phyloP scores from a whole-genome alignment of 352 stramenopile species.

The Nothophytophthora sp. region DNA sequence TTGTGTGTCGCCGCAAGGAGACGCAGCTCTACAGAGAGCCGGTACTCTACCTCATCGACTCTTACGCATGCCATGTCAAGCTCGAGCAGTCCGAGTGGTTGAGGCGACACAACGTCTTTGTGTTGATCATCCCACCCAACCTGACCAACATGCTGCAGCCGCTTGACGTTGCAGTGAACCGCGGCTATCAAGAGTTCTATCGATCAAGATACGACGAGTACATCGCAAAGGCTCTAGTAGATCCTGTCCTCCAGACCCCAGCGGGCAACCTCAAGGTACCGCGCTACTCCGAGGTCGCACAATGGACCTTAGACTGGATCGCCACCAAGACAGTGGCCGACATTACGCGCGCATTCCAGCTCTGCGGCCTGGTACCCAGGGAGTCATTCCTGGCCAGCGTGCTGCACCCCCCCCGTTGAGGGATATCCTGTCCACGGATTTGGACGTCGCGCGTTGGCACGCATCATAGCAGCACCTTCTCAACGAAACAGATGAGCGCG shows the following conservation, averaged over 20 bases:
- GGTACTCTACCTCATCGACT: conserved; percentile 10
- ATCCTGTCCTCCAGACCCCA: background rate
- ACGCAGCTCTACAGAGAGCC: conserved; percentile 8
- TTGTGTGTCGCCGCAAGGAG: conserved; percentile 1
- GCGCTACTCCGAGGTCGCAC: background rate
- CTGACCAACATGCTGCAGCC: conserved; percentile 8
- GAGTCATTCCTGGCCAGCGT: background rate
- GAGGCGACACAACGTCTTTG: conserved; percentile 5
- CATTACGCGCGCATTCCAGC: background rate
- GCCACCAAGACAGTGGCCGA: background rate
- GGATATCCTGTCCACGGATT: background rate
- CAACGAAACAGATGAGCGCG: background rate
- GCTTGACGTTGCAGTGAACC: conserved; percentile 8
- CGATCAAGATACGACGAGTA: conserved; percentile 3
- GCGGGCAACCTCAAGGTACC: conserved; percentile 5
- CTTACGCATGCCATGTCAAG: conserved; percentile 8
- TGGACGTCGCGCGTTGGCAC: background rate
- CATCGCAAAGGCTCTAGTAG: background rate
- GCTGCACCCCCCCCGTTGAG: background rate
- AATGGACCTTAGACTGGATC: conserved; percentile 4
- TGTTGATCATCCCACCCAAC: conserved; percentile 6
- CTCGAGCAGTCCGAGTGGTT: background rate
- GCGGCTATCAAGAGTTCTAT: conserved; percentile 10
- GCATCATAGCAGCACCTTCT: background rate
- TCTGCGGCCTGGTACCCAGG: background rate